Evolutionary conservation across 1,139 yeast species (phyloP), one percentile per base, ranked within the genome.

Genomic region (Torulaspora globosa): DNA sequence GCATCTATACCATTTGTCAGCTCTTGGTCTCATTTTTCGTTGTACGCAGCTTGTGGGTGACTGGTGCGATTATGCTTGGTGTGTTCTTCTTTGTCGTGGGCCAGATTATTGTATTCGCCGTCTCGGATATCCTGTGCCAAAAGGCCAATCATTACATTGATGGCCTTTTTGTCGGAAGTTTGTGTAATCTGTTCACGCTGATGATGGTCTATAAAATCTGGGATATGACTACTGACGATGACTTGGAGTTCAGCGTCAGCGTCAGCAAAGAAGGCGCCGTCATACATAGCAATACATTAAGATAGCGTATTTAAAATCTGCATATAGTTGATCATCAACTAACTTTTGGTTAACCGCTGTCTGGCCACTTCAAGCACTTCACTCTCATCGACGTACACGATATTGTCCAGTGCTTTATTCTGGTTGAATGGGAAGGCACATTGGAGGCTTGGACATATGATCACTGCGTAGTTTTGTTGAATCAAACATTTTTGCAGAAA

Each of bases 201-300:
- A 89, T 92, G 96, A 90, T 92, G 97, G 73, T 90, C 47, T 90
- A 89, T 72, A 90, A 92, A 68, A 87, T 82, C 58, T 92, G 97
- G 97, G 97, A 90, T 60, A 86, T 88, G 79, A 84, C 92, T 45
- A 92, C 97, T n/a, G 80, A 82, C 49, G 97, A 92, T 61, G 97
- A 92, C 65, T 79, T 90, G 60, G 98, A 92, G 68, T 92, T 92
- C 66, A 80, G 92, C 42, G 95, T 88, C 43, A 68, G 70, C 50
- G 61, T 67, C 9, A 60, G 61, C 41, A 64, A 59, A 44, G 65
- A 65, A 11, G 71, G 69, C 33, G 69, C 63, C 23, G 62, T 67
- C n/a, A 41, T 57, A 14, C 61, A 59, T 42, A 52, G 43, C 26
- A 43, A 41, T 31, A 47, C 50, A 36, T 33, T 41, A 27, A 41